A percentile compares a stretch with the other conserved stretches of the same genome.
These are phyloP conservation scores for Pseudogymnoascus sp. DNA, from an alignment of 2,329 filamentous ascomycete species.

Conservation along the genomic window DNA sequence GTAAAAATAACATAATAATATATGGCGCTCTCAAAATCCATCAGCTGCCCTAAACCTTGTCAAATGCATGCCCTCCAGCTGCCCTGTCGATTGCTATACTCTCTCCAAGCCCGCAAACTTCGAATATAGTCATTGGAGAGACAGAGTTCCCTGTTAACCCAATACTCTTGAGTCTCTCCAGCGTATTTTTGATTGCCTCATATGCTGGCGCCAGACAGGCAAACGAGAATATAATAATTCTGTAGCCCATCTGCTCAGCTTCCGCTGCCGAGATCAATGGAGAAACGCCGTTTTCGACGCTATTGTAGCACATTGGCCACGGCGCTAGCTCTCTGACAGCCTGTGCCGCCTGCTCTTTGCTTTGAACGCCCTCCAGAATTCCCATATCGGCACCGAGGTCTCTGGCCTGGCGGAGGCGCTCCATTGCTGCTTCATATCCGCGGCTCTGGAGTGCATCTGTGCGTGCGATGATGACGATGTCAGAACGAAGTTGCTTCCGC, in stretches of 20 bases:
- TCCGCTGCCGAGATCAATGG: slow-evolving; percentile 47
- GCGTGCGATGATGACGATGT: slow-evolving; percentile 59
- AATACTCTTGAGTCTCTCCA: slow-evolving; percentile 33
- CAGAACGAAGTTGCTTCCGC: slow-evolving; percentile 41
- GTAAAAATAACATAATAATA: background rate
- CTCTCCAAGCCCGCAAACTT: slow-evolving; percentile 14
- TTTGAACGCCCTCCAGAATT: slow-evolving; percentile 54
- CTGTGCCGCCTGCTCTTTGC: slow-evolving; percentile 42
- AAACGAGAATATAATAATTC: slow-evolving; percentile 52
- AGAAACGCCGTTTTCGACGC: slow-evolving; percentile 50
- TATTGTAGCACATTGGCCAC: slow-evolving; percentile 49
- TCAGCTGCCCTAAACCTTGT: background rate
- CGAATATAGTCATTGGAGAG: slow-evolving; percentile 13
- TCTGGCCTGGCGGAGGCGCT: slow-evolving; percentile 44
- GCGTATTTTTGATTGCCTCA: slow-evolving; percentile 34
- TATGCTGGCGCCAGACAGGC: slow-evolving; percentile 43
- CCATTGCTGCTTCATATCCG: slow-evolving; percentile 52
- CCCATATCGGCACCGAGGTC: slow-evolving; percentile 52
- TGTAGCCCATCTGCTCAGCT: slow-evolving; percentile 50
- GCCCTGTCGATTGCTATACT: slow-evolving; percentile 14
- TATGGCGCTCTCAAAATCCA: background rate
- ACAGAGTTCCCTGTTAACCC: slow-evolving; percentile 27
- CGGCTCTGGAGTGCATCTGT: slow-evolving; percentile 54
- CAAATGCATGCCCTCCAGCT: slow-evolving; percentile 13
- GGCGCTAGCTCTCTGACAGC: slow-evolving; percentile 38